Evolutionary conservation across 768 basidiomycete genomes (phyloP), one percentile per base, ranked within the genome.

Genomic region (Stropharia rugosoannulata): DNA sequence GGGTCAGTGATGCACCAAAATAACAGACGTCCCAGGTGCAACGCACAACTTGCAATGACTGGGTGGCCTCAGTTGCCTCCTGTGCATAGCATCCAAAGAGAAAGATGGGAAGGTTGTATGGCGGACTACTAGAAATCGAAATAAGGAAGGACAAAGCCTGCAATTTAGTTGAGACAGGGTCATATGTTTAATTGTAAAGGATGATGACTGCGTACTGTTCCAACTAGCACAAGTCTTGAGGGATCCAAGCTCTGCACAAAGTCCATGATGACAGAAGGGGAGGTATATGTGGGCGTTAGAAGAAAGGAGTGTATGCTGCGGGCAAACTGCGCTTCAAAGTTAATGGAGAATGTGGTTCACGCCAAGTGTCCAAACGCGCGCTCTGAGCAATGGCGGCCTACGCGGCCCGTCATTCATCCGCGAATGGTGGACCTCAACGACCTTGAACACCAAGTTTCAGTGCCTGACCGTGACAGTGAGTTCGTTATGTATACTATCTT

Each of bases 31-130:
- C 35, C 25, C 32, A 41, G 54, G 25, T 19, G 29, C 47, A 15
- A 54, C 79, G 58, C 62, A 90, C 91, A 46, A 76, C 74, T 64
- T 85, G 85, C 62, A 90, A 67, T 4, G 89, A 85, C 58, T 86
- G 83, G 5, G 76, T 61, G 0, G 82, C 82, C 47, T 91, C 90
- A 8, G 74, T 71, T 54, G 77, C 82, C 63, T 93, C 91, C 63
- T 89, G 85, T 0, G 80, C 85, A 67, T 90, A 86, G 1, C 75
- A 71, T 0, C 92, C 92, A 58, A 92, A 93, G 22, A 94, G 77
- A 59, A 91, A 87, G 50, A 94, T 76, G n/a, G 92, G 85, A 18
- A 94, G 75, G 66, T 94, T 94, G 69, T 94, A 94, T 1, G 77
- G 66, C 1, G 90, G 88, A 0, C 82, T 71, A 0, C 73, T 60